These are phyloP conservation scores for Forsythia suspensa DNA, from an alignment of 257 asterid genomes.

Conservation along the genomic window DNA sequence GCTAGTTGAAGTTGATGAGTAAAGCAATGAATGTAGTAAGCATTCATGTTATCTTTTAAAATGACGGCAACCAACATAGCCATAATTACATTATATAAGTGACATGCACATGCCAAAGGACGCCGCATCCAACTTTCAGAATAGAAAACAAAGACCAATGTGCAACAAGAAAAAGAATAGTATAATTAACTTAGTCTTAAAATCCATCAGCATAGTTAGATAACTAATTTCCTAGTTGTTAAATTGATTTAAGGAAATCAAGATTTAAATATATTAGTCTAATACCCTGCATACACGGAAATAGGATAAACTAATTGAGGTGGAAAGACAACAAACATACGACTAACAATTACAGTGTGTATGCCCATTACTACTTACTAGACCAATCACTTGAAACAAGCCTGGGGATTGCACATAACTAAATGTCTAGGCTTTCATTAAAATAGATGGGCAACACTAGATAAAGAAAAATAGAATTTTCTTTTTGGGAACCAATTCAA, in stretches of 20 bases:
- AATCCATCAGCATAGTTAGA: neutral
- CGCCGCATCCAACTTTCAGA: neutral
- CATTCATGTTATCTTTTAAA: too few species aligned
- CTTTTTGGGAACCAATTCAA: neutral
- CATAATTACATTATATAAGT: neutral
- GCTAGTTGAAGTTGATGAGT: too few species aligned
- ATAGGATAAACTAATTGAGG: neutral
- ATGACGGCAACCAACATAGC: neutral
- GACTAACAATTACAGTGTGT: neutral
- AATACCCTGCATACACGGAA: neutral
- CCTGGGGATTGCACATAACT: neutral
- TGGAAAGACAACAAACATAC: neutral
- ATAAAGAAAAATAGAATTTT: neutral
- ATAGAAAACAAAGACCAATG: neutral
- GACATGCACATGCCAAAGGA: neutral
- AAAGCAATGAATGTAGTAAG: too few species aligned
- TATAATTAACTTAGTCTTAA: neutral
- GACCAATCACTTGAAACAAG: neutral
- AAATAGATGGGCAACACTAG: conserved; percentile 2
- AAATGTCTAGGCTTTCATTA: neutral
- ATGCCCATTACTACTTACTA: neutral
- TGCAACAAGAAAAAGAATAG: conserved; percentile 4
- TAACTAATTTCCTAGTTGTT: neutral
- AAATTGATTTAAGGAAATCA: neutral
- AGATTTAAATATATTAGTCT: neutral